Base-by-base conservation (phyloP, 495 filamentous ascomycete genomes). In the Filosporella fistucella region DNA sequence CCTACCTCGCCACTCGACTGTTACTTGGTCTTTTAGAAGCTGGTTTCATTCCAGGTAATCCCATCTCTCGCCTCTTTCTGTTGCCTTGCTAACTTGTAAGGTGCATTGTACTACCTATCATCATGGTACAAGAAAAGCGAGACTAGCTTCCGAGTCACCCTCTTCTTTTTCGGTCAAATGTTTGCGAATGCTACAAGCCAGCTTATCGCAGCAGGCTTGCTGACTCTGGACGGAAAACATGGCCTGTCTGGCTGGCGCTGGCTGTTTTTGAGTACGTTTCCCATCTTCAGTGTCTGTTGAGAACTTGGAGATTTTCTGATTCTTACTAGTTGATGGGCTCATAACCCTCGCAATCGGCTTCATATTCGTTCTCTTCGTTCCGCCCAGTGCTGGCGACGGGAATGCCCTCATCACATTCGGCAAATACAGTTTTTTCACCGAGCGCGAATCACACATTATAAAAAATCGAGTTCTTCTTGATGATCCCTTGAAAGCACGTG, bases 31-130 rank as follows among this genome's bases (percentile, higher is more conserved):
- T 94, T 7, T 86, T 88, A 45, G 90, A 96, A 66, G 80, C 86
- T 0, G 90, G 86, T 63, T 89, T 90, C 81, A 95, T 94, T 58
- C 88, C 88, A 2, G 88, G n/a, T n/a, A n/a, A n/a, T n/a, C n/a
- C n/a, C n/a, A n/a, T n/a, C n/a, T n/a, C n/a, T n/a, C n/a, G n/a
- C n/a, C n/a, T n/a, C n/a, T n/a, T n/a, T n/a, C n/a, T n/a, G n/a
- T n/a, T n/a, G n/a, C n/a, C n/a, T n/a, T n/a, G n/a, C n/a, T n/a
- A n/a, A n/a, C n/a, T n/a, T n/a, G n/a, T n/a, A n/a, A n/a, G n/a
- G 84, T 18, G 87, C 68, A 39, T 79, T 90, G 60, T 91, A 89
- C 61, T 69, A 91, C 3, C 69, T 88, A 54, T 64, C 59, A 6
- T 28, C 29, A 0, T 46, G 42, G 37, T 97, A 97, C 57, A 83